phyloP scores from a whole-genome alignment of 345 rosid species.

The Psidium guajava region DNA sequence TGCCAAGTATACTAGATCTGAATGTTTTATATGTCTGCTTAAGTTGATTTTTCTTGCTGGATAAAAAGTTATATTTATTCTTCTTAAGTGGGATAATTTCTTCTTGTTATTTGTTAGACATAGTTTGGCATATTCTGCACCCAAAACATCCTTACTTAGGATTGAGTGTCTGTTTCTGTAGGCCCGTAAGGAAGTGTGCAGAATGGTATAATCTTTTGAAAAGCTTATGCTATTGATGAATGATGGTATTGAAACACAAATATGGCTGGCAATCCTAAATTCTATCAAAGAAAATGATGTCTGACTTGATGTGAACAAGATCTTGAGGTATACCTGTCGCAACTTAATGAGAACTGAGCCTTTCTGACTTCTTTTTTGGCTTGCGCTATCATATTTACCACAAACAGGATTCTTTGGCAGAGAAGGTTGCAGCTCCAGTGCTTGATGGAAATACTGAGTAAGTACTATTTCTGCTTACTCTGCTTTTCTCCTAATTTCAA shows the following conservation, averaged over 20 bases:
- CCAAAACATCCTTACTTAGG: background rate
- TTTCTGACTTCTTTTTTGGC: background rate
- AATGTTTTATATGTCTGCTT: background rate
- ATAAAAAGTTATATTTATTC: background rate
- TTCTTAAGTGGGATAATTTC: background rate
- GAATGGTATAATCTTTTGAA: background rate
- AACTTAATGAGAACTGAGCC: background rate
- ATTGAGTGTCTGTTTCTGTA: background rate
- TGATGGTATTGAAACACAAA: background rate
- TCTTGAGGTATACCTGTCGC: background rate
- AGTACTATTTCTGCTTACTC: slow-evolving; percentile 9
- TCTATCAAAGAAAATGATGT: background rate
- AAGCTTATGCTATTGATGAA: background rate
- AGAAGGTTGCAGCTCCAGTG: slow-evolving; percentile 33
- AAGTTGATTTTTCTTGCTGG: background rate
- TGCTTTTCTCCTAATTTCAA: background rate
- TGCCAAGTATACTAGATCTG: background rate
- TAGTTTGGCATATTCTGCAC: background rate
- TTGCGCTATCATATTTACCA: slow-evolving; percentile 1
- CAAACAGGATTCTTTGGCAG: slow-evolving; percentile 62
- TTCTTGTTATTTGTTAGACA: background rate
- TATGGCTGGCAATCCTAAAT: background rate
- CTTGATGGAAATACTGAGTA: slow-evolving; percentile 44
- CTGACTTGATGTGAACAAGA: background rate
- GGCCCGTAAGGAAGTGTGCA: background rate